A percentile compares a stretch with the other conserved stretches of the same genome.
Conservation (phyloP, 2,329 filamentous ascomycete species). For the Paecilomyces formosus region DNA sequence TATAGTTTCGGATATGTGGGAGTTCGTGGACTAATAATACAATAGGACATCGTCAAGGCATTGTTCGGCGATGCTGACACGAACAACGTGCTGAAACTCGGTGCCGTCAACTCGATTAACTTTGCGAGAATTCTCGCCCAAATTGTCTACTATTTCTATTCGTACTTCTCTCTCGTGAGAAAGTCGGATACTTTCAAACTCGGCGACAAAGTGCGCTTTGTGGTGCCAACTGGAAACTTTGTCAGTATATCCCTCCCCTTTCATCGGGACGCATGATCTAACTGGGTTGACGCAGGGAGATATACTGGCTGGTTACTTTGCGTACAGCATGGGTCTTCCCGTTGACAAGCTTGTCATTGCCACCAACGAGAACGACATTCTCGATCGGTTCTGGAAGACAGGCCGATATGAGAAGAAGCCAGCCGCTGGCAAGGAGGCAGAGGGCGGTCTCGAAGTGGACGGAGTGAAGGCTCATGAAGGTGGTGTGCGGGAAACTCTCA, state of each 20-base stretch:
- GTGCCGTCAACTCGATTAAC: slow-evolving; percentile 95
- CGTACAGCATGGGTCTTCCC: slow-evolving; percentile 80
- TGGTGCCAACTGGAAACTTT: slow-evolving; percentile 94
- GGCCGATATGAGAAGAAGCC: slow-evolving; percentile 80
- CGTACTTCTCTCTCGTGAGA: slow-evolving; percentile 74
- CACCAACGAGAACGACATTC: slow-evolving; percentile 96
- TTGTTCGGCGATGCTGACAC: slow-evolving; percentile 80
- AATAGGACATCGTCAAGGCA: slow-evolving; percentile 76
- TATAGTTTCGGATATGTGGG: too few relatives aligned
- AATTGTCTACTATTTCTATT: slow-evolving; percentile 94
- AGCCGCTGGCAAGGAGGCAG: slow-evolving; percentile 35
- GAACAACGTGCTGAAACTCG: slow-evolving; percentile 75
- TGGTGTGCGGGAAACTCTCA: slow-evolving; percentile 83
- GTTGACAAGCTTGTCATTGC: slow-evolving; percentile 83
- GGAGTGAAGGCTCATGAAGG: slow-evolving; percentile 31
- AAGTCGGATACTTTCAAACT: slow-evolving; percentile 51
- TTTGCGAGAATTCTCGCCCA: slow-evolving; percentile 92
- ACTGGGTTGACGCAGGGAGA: slow-evolving; percentile 48
- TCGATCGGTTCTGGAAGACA: slow-evolving; percentile 82
- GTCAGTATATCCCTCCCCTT: too few relatives aligned
- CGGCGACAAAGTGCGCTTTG: slow-evolving; percentile 60
- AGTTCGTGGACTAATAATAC: too few relatives aligned
- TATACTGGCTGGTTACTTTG: slow-evolving; percentile 83
- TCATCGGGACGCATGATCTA: too few relatives aligned
- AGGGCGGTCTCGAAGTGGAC: background rate